Base-by-base conservation (phyloP, 495 filamentous ascomycete species). In the Penicillium steckii region DNA sequence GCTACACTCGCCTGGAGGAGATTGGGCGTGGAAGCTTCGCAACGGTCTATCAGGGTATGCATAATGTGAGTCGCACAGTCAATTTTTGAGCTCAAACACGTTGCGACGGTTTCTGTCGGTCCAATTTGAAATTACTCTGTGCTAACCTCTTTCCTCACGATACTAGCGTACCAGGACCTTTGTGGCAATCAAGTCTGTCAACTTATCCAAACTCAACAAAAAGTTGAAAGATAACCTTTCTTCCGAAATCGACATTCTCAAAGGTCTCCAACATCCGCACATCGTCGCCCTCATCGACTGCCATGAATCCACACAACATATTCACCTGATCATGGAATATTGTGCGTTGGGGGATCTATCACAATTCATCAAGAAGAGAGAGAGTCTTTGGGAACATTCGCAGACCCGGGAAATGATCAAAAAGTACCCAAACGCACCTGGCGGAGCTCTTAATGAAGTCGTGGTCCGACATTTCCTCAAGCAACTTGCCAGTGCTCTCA, bases 281-380 rank as follows among this genome's bases (percentile, higher is more conserved):
- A 97, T 98, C 59, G 95, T 97, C 58, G 89, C 91, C 46, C 83
- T 98, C 44, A 91, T 94, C 72, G 90, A 95, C 66, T 96, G 91
- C 74, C 80, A 89, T 67, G 93, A 97, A 65, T 85, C 89, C 3
- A 71, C 80, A 5, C 84, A 85, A 17, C 90, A 96, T 52, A 96
- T 97, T 68, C 91, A 98, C 71, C 80, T 98, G 17, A 87, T 97
- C 42, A 98, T 97, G 95, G 95, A 98, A 67, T 97, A 92, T 71
- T 98, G 94, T 71, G 89, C 95, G 61, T 76, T 98, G 26, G 91
- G 94, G 23, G 94, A 98, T 62, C 69, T 98, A 47, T 94, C 93
- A 7, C 72, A 90, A 9, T 97, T 98, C 70, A 96, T 97, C 74
- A 96, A 91, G 76, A 92, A 91, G 66, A 82, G 94, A 43, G 87